Conservation (phyloP, 2,329 filamentous ascomycete genomes). For the Penicillium sp. region DNA sequence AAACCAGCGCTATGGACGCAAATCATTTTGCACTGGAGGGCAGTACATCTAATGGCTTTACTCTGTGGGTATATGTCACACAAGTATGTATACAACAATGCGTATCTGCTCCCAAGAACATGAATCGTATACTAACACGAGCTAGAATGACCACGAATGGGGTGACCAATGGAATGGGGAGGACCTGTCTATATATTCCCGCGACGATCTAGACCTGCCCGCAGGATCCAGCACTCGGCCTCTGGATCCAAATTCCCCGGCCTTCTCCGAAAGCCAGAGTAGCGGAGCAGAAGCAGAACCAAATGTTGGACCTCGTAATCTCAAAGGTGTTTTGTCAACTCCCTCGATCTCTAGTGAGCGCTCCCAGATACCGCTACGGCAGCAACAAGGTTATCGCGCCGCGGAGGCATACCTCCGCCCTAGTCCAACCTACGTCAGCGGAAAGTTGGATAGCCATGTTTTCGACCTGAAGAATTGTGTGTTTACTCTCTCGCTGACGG, state of each 20-base stretch:
- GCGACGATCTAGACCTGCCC: slow-evolving; percentile 68
- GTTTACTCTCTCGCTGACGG: slow-evolving; percentile 70
- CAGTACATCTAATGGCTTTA: slow-evolving; percentile 77
- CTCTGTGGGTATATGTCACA: slow-evolving; percentile 81
- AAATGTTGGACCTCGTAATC: slow-evolving; percentile 69
- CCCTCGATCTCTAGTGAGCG: slow-evolving; percentile 56
- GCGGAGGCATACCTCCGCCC: slow-evolving; percentile 92
- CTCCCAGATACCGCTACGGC: slow-evolving; percentile 56
- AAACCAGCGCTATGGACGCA: slow-evolving; percentile 88
- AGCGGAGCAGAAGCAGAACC: slow-evolving; percentile 37
- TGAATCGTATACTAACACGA: not conserved
- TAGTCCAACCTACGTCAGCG: slow-evolving; percentile 71
- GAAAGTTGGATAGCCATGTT: slow-evolving; percentile 65
- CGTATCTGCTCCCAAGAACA: not conserved
- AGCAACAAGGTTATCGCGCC: slow-evolving; percentile 73
- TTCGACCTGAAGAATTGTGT: slow-evolving; percentile 80
- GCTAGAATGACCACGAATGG: slow-evolving; percentile 76
- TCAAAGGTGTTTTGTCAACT: slow-evolving; percentile 65
- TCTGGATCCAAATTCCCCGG: slow-evolving; percentile 45
- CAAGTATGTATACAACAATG: slow-evolving; percentile 47
- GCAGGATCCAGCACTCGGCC: slow-evolving; percentile 28
- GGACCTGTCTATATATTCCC: slow-evolving; percentile 84
- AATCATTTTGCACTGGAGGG: slow-evolving; percentile 93
- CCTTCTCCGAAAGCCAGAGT: slow-evolving; percentile 53
- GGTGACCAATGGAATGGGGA: slow-evolving; percentile 98